These are phyloP conservation scores for Wickerhamiella australiensis DNA, from an alignment of 805 yeast genomes.

Conservation along the genomic window DNA sequence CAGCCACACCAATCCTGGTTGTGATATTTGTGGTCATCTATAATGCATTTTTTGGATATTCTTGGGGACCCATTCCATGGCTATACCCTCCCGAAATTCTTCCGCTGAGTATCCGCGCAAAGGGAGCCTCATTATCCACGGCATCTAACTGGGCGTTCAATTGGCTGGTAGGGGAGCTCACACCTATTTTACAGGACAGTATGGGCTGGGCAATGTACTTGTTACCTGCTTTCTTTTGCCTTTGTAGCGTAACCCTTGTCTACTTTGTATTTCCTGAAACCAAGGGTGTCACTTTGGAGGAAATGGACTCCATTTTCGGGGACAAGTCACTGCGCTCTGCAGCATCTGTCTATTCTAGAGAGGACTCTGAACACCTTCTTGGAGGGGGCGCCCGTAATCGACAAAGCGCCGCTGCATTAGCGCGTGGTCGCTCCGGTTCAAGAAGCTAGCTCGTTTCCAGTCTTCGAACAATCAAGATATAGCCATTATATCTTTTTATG, in stretches of 20 bases:
- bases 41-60: slow-evolving; percentile 71
- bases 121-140: slow-evolving; percentile 82
- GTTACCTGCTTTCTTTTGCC: slow-evolving; percentile 69
- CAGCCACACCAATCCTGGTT: slow-evolving; percentile 54
- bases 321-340: slow-evolving; percentile 35
- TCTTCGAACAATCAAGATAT: too few relatives aligned
- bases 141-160: slow-evolving; percentile 91
- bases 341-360: slow-evolving; percentile 15
- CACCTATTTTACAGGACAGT: slow-evolving; percentile 67
- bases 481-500: not conserved
- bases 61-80: slow-evolving; percentile 97
- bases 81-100: slow-evolving; percentile 73
- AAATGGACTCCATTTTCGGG: slow-evolving; percentile 83
- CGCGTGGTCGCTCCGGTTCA: slow-evolving; percentile 8
- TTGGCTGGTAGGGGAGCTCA: slow-evolving; percentile 82
- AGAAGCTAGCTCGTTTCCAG: not conserved
- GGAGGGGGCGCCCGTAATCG: slow-evolving; percentile 1
- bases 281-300: slow-evolving; percentile 76
- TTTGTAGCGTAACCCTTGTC: slow-evolving; percentile 60
- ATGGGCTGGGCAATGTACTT: slow-evolving; percentile 74
- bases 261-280: slow-evolving; percentile 75
- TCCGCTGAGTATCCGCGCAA: slow-evolving; percentile 73
- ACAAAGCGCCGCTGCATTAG: slow-evolving; percentile 13
- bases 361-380: slow-evolving; percentile 22
- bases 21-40: slow-evolving; percentile 65